A percentile compares a stretch with the other conserved stretches of the same genome.
Evolutionary conservation across 495 filamentous ascomycete genomes (phyloP).

Genomic region (Chlorociboria aeruginascens): DNA sequence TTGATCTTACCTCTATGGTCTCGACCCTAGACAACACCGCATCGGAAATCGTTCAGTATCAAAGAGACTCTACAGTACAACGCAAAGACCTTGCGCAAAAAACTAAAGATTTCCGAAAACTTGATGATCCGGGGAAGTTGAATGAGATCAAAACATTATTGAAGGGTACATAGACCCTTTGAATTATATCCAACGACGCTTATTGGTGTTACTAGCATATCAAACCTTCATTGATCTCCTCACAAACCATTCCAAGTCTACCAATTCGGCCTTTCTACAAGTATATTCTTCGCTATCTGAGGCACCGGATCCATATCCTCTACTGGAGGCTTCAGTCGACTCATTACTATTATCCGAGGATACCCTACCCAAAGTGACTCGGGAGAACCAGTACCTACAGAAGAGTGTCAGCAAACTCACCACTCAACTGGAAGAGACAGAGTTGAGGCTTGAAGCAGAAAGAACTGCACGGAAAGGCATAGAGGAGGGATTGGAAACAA

Average conservation of each 20-base stretch:
- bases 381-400: conserved; percentile 79
- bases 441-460: conserved; percentile 63
- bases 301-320: conserved; percentile 89
- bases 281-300: conserved; percentile 89
- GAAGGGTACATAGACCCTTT: conserved; percentile 45
- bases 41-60: conserved; percentile 82
- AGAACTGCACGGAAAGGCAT: conserved; percentile 56
- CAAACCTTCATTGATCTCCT: conserved; percentile 94
- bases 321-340: conserved; percentile 92
- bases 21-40: conserved; percentile 83
- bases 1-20: conserved; percentile 77
- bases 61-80: conserved; percentile 84
- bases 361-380: conserved; percentile 72
- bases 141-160: conserved; percentile 78
- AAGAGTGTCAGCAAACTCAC: conserved; percentile 68
- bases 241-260: conserved; percentile 85
- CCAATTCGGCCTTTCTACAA: conserved; percentile 82
- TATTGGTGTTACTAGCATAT: conserved; percentile 51
- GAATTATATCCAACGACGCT: conserved; percentile 2
- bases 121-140: conserved; percentile 83
- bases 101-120: conserved; percentile 94
- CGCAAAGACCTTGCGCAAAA: conserved; percentile 96
- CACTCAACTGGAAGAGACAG: conserved; percentile 81
- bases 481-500: conserved; percentile 63
- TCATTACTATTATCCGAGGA: conserved; percentile 84